Evolutionary conservation across 805 yeast species (phyloP), one percentile per base, ranked within the genome.

Genomic region (Ogataea dorogensis): DNA sequence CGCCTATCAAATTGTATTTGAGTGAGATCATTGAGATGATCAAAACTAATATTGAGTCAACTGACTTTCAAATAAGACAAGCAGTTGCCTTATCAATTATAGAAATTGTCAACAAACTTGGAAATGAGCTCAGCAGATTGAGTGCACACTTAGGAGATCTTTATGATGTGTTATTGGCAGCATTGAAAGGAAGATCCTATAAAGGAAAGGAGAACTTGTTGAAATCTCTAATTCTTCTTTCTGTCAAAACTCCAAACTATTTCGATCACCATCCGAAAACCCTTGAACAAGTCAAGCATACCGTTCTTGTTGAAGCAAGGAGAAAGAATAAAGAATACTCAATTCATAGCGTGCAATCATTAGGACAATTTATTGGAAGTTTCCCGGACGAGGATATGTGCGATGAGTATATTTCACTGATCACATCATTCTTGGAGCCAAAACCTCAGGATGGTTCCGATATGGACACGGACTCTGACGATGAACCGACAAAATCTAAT

Each of bases 111-210:
- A 65, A 67, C 34, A 62, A 68, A 3, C 58, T 81, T 22, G 70
- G 64, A 7, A 38, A 34, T 7, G 53, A 50, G 18, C 40, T 55
- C 7, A 46, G 41, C 17, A 31, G 46, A n/a, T 27, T 51, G 27
- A 36, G 45, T 5, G 14, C 40, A 2, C 36, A 52, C 20, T 32
- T 57, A 11, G 17, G 55, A 4, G 53, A 51, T n/a, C 55, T 86
- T 12, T 74, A 84, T 40, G 59, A 64, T 0, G 63, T 78, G 5
- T 63, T 86, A 29, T 54, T 84, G 12, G 70, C 69, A 18, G 77
- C 94, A 0, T 68, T 79, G 37, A 67, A 70, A 37, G 96, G 96
- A 1, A 75, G 94, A 42, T 74, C 91, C 7, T 91, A 96, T 93
- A 70, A 71, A 11, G 98, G 97, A 5, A 91, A 91, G 51, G 96